Conservation (phyloP, 441 rosid genomes). For the Pelargonium myrrhifolium region DNA sequence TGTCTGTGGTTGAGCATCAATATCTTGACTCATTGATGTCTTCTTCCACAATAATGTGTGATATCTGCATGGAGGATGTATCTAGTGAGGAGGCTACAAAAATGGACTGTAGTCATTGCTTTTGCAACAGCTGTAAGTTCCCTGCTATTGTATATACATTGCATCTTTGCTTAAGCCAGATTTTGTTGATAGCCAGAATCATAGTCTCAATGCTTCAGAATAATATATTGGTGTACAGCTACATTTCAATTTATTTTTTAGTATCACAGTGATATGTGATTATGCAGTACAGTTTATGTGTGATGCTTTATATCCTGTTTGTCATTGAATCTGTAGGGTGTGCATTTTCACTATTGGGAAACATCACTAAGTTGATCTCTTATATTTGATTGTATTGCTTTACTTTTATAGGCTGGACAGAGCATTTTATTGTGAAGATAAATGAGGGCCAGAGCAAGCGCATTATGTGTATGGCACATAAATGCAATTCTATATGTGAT, state of each 20-base stretch:
- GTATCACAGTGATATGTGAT: neutral
- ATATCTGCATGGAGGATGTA: conserved; percentile 73
- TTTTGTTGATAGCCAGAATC: neutral
- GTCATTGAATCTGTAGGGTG: too few species aligned
- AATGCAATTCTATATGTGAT: conserved; percentile 59
- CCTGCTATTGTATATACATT: neutral
- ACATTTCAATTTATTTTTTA: neutral
- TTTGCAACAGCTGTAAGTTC: conserved; percentile 70
- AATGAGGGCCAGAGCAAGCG: conserved; percentile 74
- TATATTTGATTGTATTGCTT: neutral
- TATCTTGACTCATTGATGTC: conserved; percentile 19
- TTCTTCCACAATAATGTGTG: conserved; percentile 43
- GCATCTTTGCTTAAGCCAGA: neutral
- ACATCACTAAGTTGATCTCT: conserved; percentile 4
- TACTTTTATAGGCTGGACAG: conserved; percentile 56
- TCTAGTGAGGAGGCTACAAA: conserved; percentile 44
- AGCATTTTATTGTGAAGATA: conserved; percentile 64
- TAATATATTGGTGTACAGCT: neutral
- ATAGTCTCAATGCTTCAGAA: neutral
- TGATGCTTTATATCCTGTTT: neutral
- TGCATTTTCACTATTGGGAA: neutral
- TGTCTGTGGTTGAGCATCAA: conserved; percentile 43
- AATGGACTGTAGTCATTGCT: conserved; percentile 83
- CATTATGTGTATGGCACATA: conserved; percentile 63
- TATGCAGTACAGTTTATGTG: neutral